A percentile compares a stretch with the other conserved stretches of the same genome.
Conservation (phyloP, 345 rosid genomes). For the Sisymbrium irio region DNA sequence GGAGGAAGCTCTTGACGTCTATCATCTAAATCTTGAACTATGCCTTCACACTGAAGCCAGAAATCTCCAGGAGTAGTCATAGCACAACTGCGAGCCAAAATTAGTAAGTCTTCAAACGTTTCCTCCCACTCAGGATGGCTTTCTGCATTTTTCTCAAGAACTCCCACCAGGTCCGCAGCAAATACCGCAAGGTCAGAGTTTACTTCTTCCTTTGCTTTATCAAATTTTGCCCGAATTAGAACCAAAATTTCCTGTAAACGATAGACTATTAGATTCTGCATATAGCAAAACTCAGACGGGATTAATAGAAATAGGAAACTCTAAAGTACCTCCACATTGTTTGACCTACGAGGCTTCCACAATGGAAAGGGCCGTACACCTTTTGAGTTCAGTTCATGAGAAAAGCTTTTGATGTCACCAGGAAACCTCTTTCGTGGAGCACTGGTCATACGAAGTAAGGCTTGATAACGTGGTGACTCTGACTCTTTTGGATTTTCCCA, state of each 20-base stretch:
- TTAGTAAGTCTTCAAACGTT: slow-evolving; percentile 90
- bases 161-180: slow-evolving; percentile 97
- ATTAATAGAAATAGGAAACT: slow-evolving; percentile 6
- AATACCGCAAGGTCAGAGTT: slow-evolving; percentile 94
- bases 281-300: background rate
- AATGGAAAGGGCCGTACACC: slow-evolving; percentile 97
- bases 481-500: slow-evolving; percentile 91
- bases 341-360: slow-evolving; percentile 86
- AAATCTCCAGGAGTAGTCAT: slow-evolving; percentile 92
- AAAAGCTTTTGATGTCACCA: slow-evolving; percentile 95
- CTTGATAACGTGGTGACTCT: slow-evolving; percentile 98
- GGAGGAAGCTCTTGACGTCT: slow-evolving; percentile 97
- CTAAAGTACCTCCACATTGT: slow-evolving; percentile 75
- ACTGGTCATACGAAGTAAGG: slow-evolving; percentile 92
- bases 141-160: slow-evolving; percentile 95
- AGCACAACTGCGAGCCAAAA: slow-evolving; percentile 96
- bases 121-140: slow-evolving; percentile 99
- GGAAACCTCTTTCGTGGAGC: slow-evolving; percentile 95
- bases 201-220: slow-evolving; percentile 98
- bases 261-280: slow-evolving; percentile 30
- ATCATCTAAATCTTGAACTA: slow-evolving; percentile 98
- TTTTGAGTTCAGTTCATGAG: slow-evolving; percentile 98
- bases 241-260: slow-evolving; percentile 73
- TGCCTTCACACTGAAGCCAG: slow-evolving; percentile 99
- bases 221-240: slow-evolving; percentile 86